Conservation (phyloP, 1,284 basidiomycete genomes). For the Marasmius tenuissimus region DNA sequence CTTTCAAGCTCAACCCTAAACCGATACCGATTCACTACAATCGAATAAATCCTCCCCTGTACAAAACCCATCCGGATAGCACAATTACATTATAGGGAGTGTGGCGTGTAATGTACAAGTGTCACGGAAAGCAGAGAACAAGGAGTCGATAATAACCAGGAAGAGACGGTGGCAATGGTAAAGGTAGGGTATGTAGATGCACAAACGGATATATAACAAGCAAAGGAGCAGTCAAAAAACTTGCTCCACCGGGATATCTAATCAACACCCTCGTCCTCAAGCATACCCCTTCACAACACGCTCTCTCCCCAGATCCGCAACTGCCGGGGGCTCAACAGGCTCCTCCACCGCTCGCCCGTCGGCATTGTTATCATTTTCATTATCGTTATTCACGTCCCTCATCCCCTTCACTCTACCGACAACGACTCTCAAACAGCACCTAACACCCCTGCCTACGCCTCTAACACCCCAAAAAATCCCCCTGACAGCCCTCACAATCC, state of each 20-base stretch:
- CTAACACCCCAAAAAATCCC: conserved; percentile 58
- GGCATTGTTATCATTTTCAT: neutral
- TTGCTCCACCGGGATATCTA: neutral
- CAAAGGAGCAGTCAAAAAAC: neutral
- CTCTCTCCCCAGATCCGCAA: neutral
- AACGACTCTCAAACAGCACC: neutral
- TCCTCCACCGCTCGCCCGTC: neutral
- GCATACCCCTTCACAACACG: neutral
- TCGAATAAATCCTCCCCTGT: too few relatives aligned
- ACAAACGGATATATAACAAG: neutral
- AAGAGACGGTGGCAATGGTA: too few relatives aligned
- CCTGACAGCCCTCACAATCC: conserved; percentile 51
- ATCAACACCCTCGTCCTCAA: neutral
- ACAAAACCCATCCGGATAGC: too few relatives aligned
- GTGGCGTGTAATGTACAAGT: too few relatives aligned
- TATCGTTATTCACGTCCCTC: neutral
- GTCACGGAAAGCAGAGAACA: too few relatives aligned
- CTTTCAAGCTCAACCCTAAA: too few relatives aligned
- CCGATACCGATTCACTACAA: too few relatives aligned
- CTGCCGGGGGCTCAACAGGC: neutral
- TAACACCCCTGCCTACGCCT: neutral
- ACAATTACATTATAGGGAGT: too few relatives aligned
- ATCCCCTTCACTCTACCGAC: neutral
- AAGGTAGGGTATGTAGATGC: neutral
- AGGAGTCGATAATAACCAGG: too few relatives aligned